A percentile compares a stretch with the other conserved stretches of the same genome.
These are phyloP conservation scores for Jatropha multifida DNA, from an alignment of 441 rosid genomes.

Conservation along the genomic window DNA sequence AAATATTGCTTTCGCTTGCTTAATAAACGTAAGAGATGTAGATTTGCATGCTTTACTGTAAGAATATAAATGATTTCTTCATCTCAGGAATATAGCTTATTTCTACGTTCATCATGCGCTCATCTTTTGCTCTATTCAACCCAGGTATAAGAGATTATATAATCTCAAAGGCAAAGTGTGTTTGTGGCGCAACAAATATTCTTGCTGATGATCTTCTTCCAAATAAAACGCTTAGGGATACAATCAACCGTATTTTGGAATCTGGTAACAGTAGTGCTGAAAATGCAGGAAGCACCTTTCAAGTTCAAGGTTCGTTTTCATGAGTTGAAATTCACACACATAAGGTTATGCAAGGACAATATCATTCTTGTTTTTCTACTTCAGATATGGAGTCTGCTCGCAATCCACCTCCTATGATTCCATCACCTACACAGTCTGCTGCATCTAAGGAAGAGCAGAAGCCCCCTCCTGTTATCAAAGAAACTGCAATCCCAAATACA, in stretches of 20 bases:
- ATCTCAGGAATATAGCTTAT: neutral
- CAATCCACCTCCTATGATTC: slow-evolving; percentile 69
- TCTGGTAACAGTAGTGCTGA: slow-evolving; percentile 92
- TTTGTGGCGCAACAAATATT: slow-evolving; percentile 85
- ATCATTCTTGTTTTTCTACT: neutral
- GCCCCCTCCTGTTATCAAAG: slow-evolving; percentile 36
- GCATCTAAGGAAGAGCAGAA: slow-evolving; percentile 79
- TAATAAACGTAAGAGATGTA: neutral
- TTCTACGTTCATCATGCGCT: neutral
- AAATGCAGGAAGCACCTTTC: slow-evolving; percentile 79
- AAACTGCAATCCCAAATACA: slow-evolving; percentile 33
- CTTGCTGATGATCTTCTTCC: slow-evolving; percentile 99
- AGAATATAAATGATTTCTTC: neutral
- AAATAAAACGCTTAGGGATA: slow-evolving; percentile 92
- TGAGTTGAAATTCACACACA: slow-evolving; percentile 25
- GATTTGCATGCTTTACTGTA: neutral
- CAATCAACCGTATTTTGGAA: slow-evolving; percentile 93
- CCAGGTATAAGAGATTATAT: slow-evolving; percentile 92
- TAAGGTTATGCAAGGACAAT: slow-evolving; percentile 12
- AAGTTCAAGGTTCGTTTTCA: slow-evolving; percentile 77
- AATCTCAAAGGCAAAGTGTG: slow-evolving; percentile 75
- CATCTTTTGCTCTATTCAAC: slow-evolving; percentile 9
- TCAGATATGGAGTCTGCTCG: slow-evolving; percentile 64
- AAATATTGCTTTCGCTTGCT: neutral
- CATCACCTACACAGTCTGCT: slow-evolving; percentile 81